Percentiles rank a stretch among this genome's conserved stretches.
phyloP scores from a whole-genome alignment of 768 basidiomycete species.

The Amanita pseudoporphyria region DNA sequence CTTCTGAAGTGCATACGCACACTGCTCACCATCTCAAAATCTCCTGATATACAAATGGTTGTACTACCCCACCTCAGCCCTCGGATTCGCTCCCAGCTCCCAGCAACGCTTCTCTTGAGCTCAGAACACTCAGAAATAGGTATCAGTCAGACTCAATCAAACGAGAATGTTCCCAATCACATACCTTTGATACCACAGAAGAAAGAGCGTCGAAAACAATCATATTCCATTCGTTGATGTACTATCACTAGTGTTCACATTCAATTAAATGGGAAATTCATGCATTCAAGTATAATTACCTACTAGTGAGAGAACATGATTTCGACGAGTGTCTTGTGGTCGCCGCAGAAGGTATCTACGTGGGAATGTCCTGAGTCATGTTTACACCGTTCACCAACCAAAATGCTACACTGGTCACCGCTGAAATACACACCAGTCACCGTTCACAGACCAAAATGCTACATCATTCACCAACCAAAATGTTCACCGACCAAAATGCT shows the following conservation, averaged over 20 bases:
- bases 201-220: neutral
- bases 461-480: no score
- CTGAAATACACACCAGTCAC: no score
- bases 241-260: neutral
- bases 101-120: neutral
- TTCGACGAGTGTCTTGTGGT: no score
- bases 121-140: neutral
- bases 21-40: constrained; percentile 1
- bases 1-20: neutral
- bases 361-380: neutral
- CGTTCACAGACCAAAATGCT: no score
- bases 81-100: constrained; percentile 1
- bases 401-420: no score
- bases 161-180: neutral
- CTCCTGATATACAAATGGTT: neutral
- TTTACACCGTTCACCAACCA: neutral
- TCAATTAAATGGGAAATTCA: no score
- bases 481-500: neutral
- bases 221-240: neutral
- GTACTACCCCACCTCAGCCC: neutral
- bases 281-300: no score
- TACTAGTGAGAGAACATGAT: no score
- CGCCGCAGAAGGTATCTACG: no score
- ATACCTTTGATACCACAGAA: neutral
- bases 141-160: neutral